Evolutionary conservation across 805 yeast species (phyloP).

Genomic region (Grigorovia yakushimaensis): DNA sequence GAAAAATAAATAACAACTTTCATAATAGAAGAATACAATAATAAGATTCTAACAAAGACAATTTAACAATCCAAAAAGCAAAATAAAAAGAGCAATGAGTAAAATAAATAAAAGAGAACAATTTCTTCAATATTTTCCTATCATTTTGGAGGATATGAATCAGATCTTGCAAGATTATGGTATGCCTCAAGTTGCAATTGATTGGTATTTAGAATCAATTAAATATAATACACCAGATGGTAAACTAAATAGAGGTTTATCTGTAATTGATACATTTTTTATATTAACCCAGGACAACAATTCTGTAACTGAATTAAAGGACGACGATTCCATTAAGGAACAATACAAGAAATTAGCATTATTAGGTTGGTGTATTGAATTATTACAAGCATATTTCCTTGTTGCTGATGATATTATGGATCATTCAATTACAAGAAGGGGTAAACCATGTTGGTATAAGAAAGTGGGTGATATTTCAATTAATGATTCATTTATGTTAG

Average conservation of each 20-base stretch:
- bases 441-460: slow-evolving; percentile 97
- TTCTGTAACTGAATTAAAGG: slow-evolving; percentile 8
- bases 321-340: slow-evolving; percentile 25
- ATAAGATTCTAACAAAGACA: too few relatives aligned
- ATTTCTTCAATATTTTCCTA: slow-evolving; percentile 63
- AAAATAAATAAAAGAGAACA: slow-evolving; percentile 32
- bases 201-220: slow-evolving; percentile 69
- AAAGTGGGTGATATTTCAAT: slow-evolving; percentile 88
- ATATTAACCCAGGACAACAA: slow-evolving; percentile 59
- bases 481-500: slow-evolving; percentile 94
- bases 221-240: slow-evolving; percentile 94
- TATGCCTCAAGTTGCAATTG: slow-evolving; percentile 76
- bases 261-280: slow-evolving; percentile 88
- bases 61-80: too few relatives aligned
- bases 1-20: too few relatives aligned
- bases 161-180: slow-evolving; percentile 55
- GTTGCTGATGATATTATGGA: slow-evolving; percentile 99
- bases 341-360: slow-evolving; percentile 81
- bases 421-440: slow-evolving; percentile 90
- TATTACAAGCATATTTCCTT: slow-evolving; percentile 90
- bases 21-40: too few relatives aligned
- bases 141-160: slow-evolving; percentile 63
- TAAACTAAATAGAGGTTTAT: slow-evolving; percentile 88
- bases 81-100: too few relatives aligned
- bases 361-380: slow-evolving; percentile 92